These are phyloP conservation scores for Gossypium raimondii DNA, from an alignment of 345 rosid genomes.

Conservation along the genomic window DNA sequence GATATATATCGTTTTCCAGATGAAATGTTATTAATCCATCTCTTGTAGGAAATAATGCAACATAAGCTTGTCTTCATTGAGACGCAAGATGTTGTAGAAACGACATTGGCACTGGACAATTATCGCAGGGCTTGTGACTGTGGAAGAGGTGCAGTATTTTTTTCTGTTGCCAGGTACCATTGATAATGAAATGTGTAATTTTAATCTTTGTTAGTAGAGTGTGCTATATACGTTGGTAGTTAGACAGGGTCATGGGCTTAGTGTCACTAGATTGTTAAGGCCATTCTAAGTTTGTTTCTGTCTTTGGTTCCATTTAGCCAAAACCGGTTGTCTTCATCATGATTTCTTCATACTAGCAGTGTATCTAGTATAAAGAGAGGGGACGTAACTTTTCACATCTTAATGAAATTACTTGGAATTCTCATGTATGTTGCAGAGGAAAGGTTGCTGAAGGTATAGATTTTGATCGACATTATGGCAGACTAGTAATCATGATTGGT, in stretches of 20 bases:
- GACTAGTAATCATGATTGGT: constrained; percentile 90
- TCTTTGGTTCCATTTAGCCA: background rate
- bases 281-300: background rate
- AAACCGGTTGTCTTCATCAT: background rate
- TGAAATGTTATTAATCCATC: constrained; percentile 17
- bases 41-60: constrained; percentile 81
- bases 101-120: constrained; percentile 93
- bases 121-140: constrained; percentile 95
- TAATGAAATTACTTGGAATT: background rate
- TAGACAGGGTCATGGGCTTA: background rate
- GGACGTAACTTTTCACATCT: background rate
- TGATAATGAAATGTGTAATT: background rate
- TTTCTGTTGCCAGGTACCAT: constrained; percentile 92
- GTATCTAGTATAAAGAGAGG: background rate
- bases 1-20: background rate
- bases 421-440: constrained; percentile 53
- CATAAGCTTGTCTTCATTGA: constrained; percentile 97
- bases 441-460: constrained; percentile 98
- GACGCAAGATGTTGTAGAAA: constrained; percentile 97
- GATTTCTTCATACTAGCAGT: background rate
- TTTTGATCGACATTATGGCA: constrained; percentile 97
- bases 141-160: constrained; percentile 97
- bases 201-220: background rate
- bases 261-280: background rate
- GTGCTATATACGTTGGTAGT: background rate